Conservation (phyloP, 1,284 basidiomycete species). For the Sporisorium graminicola region DNA sequence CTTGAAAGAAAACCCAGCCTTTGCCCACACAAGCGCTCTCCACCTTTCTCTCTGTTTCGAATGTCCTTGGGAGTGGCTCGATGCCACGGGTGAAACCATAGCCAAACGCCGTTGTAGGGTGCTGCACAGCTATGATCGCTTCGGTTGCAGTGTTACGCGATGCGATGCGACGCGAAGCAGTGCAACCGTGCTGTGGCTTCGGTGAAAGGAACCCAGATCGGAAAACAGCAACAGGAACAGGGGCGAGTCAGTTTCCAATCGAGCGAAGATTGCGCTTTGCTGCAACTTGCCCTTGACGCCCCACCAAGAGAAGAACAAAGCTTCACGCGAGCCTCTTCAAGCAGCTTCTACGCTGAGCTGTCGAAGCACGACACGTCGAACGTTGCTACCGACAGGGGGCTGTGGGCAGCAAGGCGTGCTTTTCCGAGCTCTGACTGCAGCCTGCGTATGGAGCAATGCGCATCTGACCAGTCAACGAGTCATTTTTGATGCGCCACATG, state of each 20-base stretch:
- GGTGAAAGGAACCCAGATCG: constrained; percentile 13
- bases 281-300: not conserved
- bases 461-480: not conserved
- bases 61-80: not conserved
- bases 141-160: constrained; percentile 1
- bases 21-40: not conserved
- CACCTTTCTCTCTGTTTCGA: not conserved
- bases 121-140: not conserved
- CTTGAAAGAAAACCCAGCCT: not conserved
- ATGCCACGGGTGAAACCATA: not conserved
- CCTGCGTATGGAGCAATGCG: too few species aligned
- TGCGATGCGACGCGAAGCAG: constrained; percentile 20
- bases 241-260: not conserved
- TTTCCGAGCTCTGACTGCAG: not conserved
- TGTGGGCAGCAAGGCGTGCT: not conserved
- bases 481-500: not conserved
- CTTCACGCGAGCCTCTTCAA: too few species aligned
- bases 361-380: too few species aligned
- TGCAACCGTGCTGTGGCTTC: constrained; percentile 16
- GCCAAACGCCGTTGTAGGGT: not conserved
- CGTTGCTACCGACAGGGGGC: too few species aligned
- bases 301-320: not conserved
- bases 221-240: not conserved
- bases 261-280: not conserved
- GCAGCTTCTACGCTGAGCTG: too few species aligned